phyloP scores from a whole-genome alignment of 108 stramenopile genomes.

The Asterionellopsis glacialis region DNA sequence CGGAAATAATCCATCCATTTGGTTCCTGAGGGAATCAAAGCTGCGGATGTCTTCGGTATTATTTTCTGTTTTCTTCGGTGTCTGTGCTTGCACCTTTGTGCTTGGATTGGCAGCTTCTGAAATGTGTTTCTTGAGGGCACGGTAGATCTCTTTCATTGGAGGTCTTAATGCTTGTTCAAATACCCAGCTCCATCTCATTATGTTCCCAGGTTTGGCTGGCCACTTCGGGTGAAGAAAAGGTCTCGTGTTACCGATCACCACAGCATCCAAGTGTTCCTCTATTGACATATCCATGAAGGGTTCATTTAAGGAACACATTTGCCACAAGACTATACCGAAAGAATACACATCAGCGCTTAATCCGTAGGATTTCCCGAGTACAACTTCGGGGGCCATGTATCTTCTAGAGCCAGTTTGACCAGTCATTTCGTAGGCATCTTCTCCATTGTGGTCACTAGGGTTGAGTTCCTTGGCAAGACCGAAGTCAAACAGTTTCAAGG shows the following conservation, averaged over 20 bases:
- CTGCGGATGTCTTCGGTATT: too few species aligned
- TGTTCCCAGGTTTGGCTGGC: slow-evolving; percentile 13
- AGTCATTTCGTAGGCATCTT: slow-evolving; percentile 41
- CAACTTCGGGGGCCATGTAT: slow-evolving; percentile 61
- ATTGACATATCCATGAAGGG: slow-evolving; percentile 45
- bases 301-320: slow-evolving; percentile 54
- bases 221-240: slow-evolving; percentile 26
- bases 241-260: slow-evolving; percentile 30
- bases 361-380: slow-evolving; percentile 38
- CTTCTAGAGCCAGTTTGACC: slow-evolving; percentile 44
- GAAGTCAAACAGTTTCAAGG: slow-evolving; percentile 54
- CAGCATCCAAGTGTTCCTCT: slow-evolving; percentile 34
- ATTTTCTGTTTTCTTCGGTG: too few species aligned
- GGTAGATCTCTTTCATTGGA: slow-evolving; percentile 2
- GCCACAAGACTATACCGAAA: slow-evolving; percentile 71
- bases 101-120: too few species aligned
- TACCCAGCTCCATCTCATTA: slow-evolving; percentile 10
- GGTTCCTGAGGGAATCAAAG: too few species aligned
- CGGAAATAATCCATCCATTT: too few species aligned
- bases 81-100: too few species aligned
- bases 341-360: slow-evolving; percentile 65
- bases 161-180: background rate
- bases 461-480: slow-evolving; percentile 52
- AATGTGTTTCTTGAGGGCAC: background rate
- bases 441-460: slow-evolving; percentile 29